Evolutionary conservation across 805 yeast genomes (phyloP).

Genomic region (Candida taoyuanica): DNA sequence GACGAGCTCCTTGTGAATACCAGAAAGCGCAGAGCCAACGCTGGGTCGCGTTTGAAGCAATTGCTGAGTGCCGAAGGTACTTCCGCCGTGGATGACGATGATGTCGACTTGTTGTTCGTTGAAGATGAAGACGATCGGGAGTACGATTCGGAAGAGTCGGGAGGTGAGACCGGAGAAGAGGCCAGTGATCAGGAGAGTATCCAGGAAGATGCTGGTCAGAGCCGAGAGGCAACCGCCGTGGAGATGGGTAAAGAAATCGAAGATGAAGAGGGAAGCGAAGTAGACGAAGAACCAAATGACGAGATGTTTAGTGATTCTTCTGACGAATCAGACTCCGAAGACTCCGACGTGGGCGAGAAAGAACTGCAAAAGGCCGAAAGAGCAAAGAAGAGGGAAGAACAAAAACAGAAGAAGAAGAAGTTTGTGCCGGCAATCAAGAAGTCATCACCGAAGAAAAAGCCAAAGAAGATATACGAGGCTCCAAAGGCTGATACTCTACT

Average conservation of each 20-base stretch:
- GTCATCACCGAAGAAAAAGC: slow-evolving; percentile 24
- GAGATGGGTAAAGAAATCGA: slow-evolving; percentile 22
- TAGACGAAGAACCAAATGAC: slow-evolving; percentile 5
- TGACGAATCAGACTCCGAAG: slow-evolving; percentile 44
- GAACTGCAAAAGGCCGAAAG: slow-evolving; percentile 48
- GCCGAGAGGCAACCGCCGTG: not conserved
- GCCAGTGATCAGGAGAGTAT: not conserved
- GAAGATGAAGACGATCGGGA: slow-evolving; percentile 57
- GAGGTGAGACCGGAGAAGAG: slow-evolving; percentile 29
- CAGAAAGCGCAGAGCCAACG: slow-evolving; percentile 76
- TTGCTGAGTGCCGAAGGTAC: slow-evolving; percentile 65
- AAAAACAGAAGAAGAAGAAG: slow-evolving; percentile 25
- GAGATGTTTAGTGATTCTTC: slow-evolving; percentile 51
- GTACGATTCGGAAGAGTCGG: slow-evolving; percentile 32
- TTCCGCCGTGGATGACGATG: slow-evolving; percentile 52
- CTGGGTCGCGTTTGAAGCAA: slow-evolving; percentile 78
- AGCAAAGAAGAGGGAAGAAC: slow-evolving; percentile 27
- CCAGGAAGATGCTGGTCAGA: not conserved
- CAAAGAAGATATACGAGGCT: slow-evolving; percentile 33
- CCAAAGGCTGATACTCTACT: slow-evolving; percentile 50
- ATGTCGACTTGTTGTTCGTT: slow-evolving; percentile 64
- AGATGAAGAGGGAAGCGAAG: slow-evolving; percentile 18
- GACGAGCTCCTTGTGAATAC: slow-evolving; percentile 63
- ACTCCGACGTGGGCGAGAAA: slow-evolving; percentile 66
- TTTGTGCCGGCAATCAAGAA: slow-evolving; percentile 32